Percentiles rank a stretch among this genome's conserved stretches.
phyloP scores from a whole-genome alignment of 495 filamentous ascomycete genomes.

The Parathielavia hyrcaniae region DNA sequence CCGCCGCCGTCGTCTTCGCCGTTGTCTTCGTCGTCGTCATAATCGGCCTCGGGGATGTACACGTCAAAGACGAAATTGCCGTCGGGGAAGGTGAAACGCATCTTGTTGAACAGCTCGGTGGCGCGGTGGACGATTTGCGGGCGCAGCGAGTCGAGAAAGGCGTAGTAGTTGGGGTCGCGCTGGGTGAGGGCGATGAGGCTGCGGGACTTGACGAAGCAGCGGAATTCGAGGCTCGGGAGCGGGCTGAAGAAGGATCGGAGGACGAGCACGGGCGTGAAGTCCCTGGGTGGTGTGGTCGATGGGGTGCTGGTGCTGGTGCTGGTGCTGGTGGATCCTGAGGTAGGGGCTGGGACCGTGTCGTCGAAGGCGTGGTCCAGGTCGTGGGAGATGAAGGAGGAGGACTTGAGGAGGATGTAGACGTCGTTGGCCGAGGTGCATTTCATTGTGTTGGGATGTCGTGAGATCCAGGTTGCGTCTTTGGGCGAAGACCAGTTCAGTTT shows the following conservation, averaged over 20 bases:
- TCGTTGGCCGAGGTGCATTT: conserved; percentile 84
- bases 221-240: conserved; percentile 87
- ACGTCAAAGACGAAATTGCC: conserved; percentile 81
- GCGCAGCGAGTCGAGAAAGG: conserved; percentile 65
- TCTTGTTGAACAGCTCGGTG: conserved; percentile 62
- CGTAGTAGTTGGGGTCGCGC: conserved; percentile 83
- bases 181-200: conserved; percentile 78
- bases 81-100: conserved; percentile 76
- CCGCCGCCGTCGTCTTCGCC: conserved; percentile 6
- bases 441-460: conserved; percentile 73
- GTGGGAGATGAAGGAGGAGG: conserved; percentile 86
- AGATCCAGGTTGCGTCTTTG: conserved; percentile 96
- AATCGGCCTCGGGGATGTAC: conserved; percentile 74
- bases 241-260: conserved; percentile 81
- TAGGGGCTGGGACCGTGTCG: conserved; percentile 51
- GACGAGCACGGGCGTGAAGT: conserved; percentile 53
- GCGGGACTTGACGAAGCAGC: conserved; percentile 80
- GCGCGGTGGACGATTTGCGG: conserved; percentile 56
- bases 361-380: conserved; percentile 92
- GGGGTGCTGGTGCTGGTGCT: neutral
- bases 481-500: conserved; percentile 98
- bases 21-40: conserved; percentile 43
- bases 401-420: conserved; percentile 88
- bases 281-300: no score
- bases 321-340: neutral